These are phyloP conservation scores for Guadua angustifolia DNA, from an alignment of 176 grass and related monocot species.

Conservation along the genomic window DNA sequence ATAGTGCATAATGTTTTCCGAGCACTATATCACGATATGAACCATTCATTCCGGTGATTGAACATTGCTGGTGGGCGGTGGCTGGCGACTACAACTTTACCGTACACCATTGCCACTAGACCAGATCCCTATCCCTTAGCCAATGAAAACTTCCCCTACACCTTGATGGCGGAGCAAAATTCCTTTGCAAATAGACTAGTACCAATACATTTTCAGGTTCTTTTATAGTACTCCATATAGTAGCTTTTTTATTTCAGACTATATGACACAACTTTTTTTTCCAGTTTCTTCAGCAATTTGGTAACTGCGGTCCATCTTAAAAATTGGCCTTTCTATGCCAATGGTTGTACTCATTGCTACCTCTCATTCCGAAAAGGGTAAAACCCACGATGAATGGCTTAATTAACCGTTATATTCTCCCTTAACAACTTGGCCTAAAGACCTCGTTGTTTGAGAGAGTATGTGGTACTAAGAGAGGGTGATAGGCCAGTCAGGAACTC, in stretches of 20 bases:
- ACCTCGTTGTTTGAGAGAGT: not conserved
- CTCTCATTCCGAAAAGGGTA: constrained; percentile 26
- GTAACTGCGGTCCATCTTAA: not conserved
- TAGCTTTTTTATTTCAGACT: not conserved
- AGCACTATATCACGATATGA: too few species aligned
- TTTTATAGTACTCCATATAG: not conserved
- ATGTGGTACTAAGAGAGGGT: not conserved
- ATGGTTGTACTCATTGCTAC: not conserved
- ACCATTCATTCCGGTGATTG: too few species aligned
- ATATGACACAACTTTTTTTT: not conserved
- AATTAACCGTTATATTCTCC: not conserved
- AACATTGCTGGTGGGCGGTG: too few species aligned
- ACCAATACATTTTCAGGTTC: not conserved
- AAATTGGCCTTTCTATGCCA: not conserved
- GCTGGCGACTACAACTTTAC: too few species aligned
- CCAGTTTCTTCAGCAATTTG: not conserved
- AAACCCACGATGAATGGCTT: constrained; percentile 6
- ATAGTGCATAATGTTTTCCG: too few species aligned
- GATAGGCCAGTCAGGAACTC: constrained; percentile 32
- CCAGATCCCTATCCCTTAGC: not conserved
- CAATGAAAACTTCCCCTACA: constrained; percentile 40
- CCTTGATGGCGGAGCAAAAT: constrained; percentile 12
- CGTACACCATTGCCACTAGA: too few species aligned
- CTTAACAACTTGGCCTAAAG: not conserved
- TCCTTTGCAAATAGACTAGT: not conserved